Conservation (phyloP, 768 basidiomycete genomes). For the Asterophora lycoperdoides region DNA sequence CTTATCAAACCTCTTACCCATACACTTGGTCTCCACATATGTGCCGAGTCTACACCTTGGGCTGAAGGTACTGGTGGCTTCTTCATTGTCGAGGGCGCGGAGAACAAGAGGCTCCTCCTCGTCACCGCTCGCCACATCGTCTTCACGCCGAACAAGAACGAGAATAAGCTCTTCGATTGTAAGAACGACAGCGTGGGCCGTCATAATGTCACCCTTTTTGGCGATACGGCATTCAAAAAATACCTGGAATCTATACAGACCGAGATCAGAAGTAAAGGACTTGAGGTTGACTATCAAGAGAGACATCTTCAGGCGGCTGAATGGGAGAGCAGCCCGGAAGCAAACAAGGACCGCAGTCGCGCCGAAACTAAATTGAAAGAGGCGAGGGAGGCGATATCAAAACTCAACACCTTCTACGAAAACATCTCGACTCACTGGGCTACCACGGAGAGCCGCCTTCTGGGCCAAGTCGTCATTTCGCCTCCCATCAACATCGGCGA, state of each 20-base stretch:
- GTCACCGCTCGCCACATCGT: slow-evolving; percentile 28
- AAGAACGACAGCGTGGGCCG: slow-evolving; percentile 11
- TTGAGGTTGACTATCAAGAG: slow-evolving; percentile 4
- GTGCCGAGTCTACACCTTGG: slow-evolving; percentile 17
- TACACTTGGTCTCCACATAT: slow-evolving; percentile 27
- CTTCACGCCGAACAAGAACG: slow-evolving; percentile 6
- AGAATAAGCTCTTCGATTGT: slow-evolving; percentile 19
- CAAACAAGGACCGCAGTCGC: not conserved
- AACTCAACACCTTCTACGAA: slow-evolving; percentile 12
- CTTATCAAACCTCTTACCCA: slow-evolving; percentile 9
- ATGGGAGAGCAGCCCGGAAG: slow-evolving; percentile 6
- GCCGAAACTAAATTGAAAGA: slow-evolving; percentile 3
- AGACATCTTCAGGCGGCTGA: slow-evolving; percentile 3
- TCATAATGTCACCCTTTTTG: slow-evolving; percentile 23
- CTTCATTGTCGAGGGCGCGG: slow-evolving; percentile 21
- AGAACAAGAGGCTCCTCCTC: slow-evolving; percentile 18
- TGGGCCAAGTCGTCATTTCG: slow-evolving; percentile 26
- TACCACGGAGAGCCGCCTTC: slow-evolving; percentile 14
- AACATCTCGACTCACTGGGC: slow-evolving; percentile 24
- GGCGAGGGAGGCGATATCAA: slow-evolving; percentile 7
- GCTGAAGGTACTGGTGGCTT: slow-evolving; percentile 30
- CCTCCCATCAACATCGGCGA: slow-evolving; percentile 16
- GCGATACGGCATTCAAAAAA: slow-evolving; percentile 17
- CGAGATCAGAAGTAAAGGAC: slow-evolving; percentile 8
- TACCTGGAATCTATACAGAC: slow-evolving; percentile 15